Conservation (phyloP, 2,329 filamentous ascomycete genomes). For the Ceratocystis lukuohia region DNA sequence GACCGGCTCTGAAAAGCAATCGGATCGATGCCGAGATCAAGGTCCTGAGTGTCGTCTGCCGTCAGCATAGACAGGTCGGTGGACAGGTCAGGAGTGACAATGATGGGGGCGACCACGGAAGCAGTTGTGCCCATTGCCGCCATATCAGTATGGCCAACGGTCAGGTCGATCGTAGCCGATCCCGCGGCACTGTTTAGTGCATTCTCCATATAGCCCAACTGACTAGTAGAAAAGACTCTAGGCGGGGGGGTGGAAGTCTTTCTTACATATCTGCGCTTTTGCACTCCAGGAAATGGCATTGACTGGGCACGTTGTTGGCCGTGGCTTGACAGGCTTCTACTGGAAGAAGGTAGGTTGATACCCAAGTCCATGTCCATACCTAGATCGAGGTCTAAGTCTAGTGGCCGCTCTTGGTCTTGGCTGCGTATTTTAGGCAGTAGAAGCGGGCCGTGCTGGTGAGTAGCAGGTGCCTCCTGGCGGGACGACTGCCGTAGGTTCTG, state of each 20-base stretch:
- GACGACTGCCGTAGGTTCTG: background rate
- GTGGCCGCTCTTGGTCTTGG: slow-evolving; percentile 51
- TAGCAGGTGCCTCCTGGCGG: slow-evolving; percentile 49
- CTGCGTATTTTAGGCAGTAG: slow-evolving; percentile 74
- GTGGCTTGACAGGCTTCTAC: slow-evolving; percentile 34
- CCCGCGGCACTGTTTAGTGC: background rate
- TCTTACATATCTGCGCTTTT: slow-evolving; percentile 5
- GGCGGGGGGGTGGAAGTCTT: slow-evolving; percentile 1
- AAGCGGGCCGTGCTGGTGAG: slow-evolving; percentile 65
- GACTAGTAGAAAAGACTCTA: background rate
- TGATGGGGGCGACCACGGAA: background rate
- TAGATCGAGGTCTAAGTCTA: background rate
- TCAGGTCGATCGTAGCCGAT: background rate
- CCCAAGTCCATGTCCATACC: background rate
- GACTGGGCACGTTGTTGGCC: background rate
- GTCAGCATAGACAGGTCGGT: background rate
- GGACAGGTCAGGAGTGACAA: background rate
- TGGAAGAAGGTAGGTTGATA: background rate
- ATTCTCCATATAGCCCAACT: background rate
- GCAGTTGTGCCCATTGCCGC: background rate
- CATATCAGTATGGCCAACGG: background rate
- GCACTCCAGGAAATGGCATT: slow-evolving; percentile 5
- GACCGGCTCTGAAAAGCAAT: background rate
- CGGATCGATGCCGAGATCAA: background rate
- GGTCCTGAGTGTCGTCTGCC: background rate